Conservation (phyloP, 2,329 filamentous ascomycete genomes). For the Colletotrichum sansevieriae region DNA sequence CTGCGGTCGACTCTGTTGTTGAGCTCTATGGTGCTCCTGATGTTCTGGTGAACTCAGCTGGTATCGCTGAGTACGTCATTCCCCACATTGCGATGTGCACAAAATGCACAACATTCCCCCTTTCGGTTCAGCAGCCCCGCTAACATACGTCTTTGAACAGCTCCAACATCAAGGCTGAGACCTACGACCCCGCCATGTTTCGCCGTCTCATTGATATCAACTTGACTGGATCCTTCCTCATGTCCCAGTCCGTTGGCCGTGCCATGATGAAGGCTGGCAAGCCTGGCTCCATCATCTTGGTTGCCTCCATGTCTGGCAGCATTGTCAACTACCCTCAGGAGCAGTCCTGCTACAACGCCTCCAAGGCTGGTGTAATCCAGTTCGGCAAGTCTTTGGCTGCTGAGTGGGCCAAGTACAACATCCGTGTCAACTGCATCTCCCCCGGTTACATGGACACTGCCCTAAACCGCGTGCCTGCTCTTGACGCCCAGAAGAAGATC, state of each 20-base stretch:
- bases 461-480: slow-evolving; percentile 81
- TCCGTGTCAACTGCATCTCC: slow-evolving; percentile 87
- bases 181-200: slow-evolving; percentile 82
- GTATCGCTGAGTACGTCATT: slow-evolving; percentile 73
- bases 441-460: slow-evolving; percentile 91
- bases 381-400: slow-evolving; percentile 84
- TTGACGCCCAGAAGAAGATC: slow-evolving; percentile 86
- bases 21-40: slow-evolving; percentile 77
- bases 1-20: slow-evolving; percentile 75
- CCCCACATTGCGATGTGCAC: slow-evolving; percentile 47
- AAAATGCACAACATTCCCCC: slow-evolving; percentile 40
- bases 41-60: slow-evolving; percentile 83
- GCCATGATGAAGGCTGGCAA: slow-evolving; percentile 80
- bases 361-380: slow-evolving; percentile 84
- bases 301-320: slow-evolving; percentile 85
- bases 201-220: slow-evolving; percentile 86
- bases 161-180: slow-evolving; percentile 86
- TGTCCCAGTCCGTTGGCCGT: slow-evolving; percentile 78
- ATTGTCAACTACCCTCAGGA: slow-evolving; percentile 90
- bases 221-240: slow-evolving; percentile 82
- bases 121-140: slow-evolving; percentile 22
- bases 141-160: slow-evolving; percentile 40
- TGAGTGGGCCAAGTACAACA: slow-evolving; percentile 85
- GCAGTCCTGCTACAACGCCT: slow-evolving; percentile 86
- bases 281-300: slow-evolving; percentile 80